phyloP scores from a whole-genome alignment of 208 protist genomes.

The Crithidia mellificae region DNA sequence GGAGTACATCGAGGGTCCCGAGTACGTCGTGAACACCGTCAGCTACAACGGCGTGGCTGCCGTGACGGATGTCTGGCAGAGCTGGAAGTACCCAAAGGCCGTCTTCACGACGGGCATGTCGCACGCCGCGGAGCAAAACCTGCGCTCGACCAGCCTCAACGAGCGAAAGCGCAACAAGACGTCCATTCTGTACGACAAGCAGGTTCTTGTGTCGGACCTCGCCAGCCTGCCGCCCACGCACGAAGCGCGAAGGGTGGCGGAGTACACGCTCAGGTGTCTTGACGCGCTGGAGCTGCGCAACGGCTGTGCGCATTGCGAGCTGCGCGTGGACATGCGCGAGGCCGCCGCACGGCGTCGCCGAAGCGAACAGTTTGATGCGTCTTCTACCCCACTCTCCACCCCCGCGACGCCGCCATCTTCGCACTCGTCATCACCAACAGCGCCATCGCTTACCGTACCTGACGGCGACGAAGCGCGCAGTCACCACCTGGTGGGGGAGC shows the following conservation, averaged over 20 bases:
- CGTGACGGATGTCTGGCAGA: constrained; percentile 88
- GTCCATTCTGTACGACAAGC: constrained; percentile 76
- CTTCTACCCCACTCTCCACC: background rate
- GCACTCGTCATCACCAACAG: too few species aligned
- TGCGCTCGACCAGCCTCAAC: constrained; percentile 9
- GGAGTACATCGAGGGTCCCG: constrained; percentile 87
- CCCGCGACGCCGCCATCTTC: background rate
- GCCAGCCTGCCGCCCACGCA: constrained; percentile 35
- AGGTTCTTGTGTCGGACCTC: constrained; percentile 64
- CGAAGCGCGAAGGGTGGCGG: constrained; percentile 61
- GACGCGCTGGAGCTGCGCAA: constrained; percentile 75
- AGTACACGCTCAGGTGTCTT: constrained; percentile 76
- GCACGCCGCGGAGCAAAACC: constrained; percentile 28
- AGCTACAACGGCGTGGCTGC: constrained; percentile 70
- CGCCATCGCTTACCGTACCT: background rate
- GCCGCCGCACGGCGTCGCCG: constrained; percentile 16
- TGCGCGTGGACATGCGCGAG: constrained; percentile 69
- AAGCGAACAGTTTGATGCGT: background rate
- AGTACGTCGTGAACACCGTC: constrained; percentile 88
- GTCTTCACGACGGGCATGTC: constrained; percentile 52
- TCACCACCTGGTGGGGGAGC: constrained; percentile 25
- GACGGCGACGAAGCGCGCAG: background rate
- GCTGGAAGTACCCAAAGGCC: constrained; percentile 68
- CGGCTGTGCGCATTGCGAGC: constrained; percentile 82
- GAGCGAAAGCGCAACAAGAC: constrained; percentile 33